Percentiles rank a stretch among this genome's conserved stretches.
phyloP scores from a whole-genome alignment of 306 rosid species.

The Vicia villosa region DNA sequence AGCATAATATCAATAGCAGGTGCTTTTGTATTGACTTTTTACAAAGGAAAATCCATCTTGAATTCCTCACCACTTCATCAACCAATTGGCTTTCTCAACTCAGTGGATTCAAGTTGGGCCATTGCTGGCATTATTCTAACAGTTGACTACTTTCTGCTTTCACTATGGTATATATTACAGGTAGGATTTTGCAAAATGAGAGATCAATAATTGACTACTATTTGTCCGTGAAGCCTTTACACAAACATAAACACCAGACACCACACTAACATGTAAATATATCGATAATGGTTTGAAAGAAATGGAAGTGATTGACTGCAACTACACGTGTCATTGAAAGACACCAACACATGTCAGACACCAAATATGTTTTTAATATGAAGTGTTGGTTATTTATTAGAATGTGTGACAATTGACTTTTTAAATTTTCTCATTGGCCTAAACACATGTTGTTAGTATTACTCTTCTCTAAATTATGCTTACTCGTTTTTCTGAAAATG shows the following conservation, averaged over 20 bases:
- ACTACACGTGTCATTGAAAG: too few relatives aligned
- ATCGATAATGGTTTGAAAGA: too few relatives aligned
- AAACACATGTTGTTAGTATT: neutral
- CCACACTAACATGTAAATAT: too few relatives aligned
- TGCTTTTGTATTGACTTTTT: constrained; percentile 83
- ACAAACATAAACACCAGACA: too few relatives aligned
- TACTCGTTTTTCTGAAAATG: neutral
- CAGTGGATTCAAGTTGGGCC: constrained; percentile 58
- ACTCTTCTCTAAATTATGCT: neutral
- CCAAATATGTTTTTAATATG: too few relatives aligned
- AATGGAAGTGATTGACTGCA: too few relatives aligned
- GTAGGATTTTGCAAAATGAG: constrained; percentile 37
- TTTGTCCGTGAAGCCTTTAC: too few relatives aligned
- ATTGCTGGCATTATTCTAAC: constrained; percentile 68
- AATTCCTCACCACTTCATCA: constrained; percentile 36
- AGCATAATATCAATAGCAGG: constrained; percentile 79
- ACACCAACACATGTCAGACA: too few relatives aligned
- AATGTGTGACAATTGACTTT: too few relatives aligned
- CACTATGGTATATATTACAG: constrained; percentile 89
- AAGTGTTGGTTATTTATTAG: too few relatives aligned
- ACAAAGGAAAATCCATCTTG: constrained; percentile 66
- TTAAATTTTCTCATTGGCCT: too few relatives aligned
- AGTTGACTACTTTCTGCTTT: constrained; percentile 62
- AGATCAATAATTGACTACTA: too few relatives aligned
- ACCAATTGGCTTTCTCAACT: constrained; percentile 30